Evolutionary conservation across 179 eudicot genomes (phyloP), one percentile per base, ranked within the genome.

Genomic region (Nepenthes alata): DNA sequence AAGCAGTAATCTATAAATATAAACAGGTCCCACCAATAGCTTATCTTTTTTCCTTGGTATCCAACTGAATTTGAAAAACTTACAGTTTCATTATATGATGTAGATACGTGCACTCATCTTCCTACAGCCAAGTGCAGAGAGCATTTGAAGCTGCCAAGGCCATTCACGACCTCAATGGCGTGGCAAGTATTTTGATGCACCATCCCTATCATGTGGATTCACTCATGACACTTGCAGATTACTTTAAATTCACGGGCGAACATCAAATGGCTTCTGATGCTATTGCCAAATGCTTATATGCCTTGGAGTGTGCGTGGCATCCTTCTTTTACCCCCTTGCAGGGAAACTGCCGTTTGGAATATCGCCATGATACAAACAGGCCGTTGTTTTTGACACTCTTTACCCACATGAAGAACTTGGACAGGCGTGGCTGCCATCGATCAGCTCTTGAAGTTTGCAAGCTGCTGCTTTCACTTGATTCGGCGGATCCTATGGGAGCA

Each of bases 301-400:
- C 96, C 49, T 68, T 94, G 73, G 97, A 94, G 72, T 90, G 97
- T 69, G 99, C 99, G 47, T 94, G 96, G 97, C 97, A 87, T 76
- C 94, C 97, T 14, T 73, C 83, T 81, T 94, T 94, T 74, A 81
- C 64, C 63, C 96, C 97, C 13, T 74, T 83, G 63, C 82, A 79
- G 68, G 95, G 86, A 6, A 80, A 83, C 53, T 85, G 91, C 72
- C 82, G 62, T 57, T 61, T 94, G 64, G 86, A 90, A 70, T 87
- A 80, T 74, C 67, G 66, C 48, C 89, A 90, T 59, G 97, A 87
- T 63, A 74, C 77, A 50, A 94, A 94, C 83, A 80, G 75, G 68
- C 83, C 89, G 8, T 61, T 94, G 15, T 94, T 87, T 77, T 47
- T 72, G 2, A 45, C 91, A 6, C 89, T 94, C 67, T 90, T 90